Evolutionary conservation across 768 basidiomycete genomes (phyloP).

Genomic region (Strobilomyces confusus): DNA sequence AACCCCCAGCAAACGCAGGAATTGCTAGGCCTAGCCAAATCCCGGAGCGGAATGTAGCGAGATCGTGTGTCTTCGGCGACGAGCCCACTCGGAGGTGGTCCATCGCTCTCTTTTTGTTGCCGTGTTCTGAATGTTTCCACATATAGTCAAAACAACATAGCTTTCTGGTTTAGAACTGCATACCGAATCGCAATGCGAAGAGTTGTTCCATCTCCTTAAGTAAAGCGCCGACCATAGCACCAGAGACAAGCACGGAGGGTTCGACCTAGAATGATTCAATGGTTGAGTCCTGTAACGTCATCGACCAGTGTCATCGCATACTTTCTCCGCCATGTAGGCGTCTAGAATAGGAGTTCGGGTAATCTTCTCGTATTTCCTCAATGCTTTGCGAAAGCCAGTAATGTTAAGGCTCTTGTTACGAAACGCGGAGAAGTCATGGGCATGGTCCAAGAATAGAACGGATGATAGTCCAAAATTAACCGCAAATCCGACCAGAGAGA

Average conservation of each 20-base stretch:
- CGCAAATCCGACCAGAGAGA: neutral
- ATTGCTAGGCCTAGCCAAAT: conserved; percentile 66
- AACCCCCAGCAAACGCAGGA: conserved; percentile 66
- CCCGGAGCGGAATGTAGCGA: conserved; percentile 73
- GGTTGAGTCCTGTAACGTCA: neutral
- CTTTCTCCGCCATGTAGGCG: conserved; percentile 79
- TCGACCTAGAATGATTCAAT: conserved; percentile 48
- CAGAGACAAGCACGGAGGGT: conserved; percentile 62
- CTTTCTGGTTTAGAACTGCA: conserved; percentile 18
- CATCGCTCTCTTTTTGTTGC: conserved; percentile 76
- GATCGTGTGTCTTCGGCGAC: conserved; percentile 56
- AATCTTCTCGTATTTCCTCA: conserved; percentile 83
- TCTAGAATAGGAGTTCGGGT: conserved; percentile 70
- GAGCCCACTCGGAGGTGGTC: conserved; percentile 55
- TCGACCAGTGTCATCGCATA: conserved; percentile 20
- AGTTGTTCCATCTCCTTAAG: conserved; percentile 72
- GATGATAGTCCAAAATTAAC: neutral
- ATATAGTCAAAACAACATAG: neutral
- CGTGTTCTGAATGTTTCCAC: conserved; percentile 40
- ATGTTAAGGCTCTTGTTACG: conserved; percentile 68
- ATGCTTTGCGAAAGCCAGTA: conserved; percentile 82
- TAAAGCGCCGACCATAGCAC: conserved; percentile 56
- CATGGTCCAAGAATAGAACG: neutral
- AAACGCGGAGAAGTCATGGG: neutral
- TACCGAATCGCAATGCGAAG: conserved; percentile 76